These are phyloP conservation scores for Bathelium albidoporum DNA, from an alignment of 495 filamentous ascomycete species.

Conservation along the genomic window DNA sequence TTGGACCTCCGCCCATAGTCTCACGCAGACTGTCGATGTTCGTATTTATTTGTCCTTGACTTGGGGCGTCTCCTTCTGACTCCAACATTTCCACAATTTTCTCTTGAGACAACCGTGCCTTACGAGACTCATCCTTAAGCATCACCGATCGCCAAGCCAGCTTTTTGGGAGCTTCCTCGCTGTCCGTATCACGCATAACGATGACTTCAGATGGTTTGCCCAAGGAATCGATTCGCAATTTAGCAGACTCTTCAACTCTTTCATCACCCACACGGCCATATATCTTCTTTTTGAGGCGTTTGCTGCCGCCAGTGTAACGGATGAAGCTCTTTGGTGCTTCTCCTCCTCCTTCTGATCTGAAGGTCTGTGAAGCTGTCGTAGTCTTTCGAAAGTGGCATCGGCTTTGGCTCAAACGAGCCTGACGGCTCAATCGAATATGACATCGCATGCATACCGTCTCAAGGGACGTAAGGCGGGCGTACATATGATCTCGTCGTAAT, in stretches of 20 bases:
- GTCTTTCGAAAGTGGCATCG: not conserved
- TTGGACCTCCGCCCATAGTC: not conserved
- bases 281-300: not conserved
- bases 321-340: not conserved
- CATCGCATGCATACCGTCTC: conserved; percentile 1
- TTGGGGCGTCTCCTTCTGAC: not conserved
- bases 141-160: not conserved
- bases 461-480: not conserved
- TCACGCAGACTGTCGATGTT: not conserved
- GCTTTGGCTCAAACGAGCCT: not conserved
- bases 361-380: not conserved
- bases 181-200: not conserved
- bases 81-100: not conserved
- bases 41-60: not conserved
- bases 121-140: not conserved
- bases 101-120: not conserved
- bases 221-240: not conserved
- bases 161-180: not conserved
- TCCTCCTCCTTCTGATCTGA: not conserved
- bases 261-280: not conserved
- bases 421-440: not conserved
- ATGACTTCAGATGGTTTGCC: not conserved
- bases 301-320: not conserved
- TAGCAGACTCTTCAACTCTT: not conserved
- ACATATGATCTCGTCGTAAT: not conserved